Evolutionary conservation across 2,329 filamentous ascomycete species (phyloP), one percentile per base, ranked within the genome.

Genomic region (Hymenoscyphus occultus): DNA sequence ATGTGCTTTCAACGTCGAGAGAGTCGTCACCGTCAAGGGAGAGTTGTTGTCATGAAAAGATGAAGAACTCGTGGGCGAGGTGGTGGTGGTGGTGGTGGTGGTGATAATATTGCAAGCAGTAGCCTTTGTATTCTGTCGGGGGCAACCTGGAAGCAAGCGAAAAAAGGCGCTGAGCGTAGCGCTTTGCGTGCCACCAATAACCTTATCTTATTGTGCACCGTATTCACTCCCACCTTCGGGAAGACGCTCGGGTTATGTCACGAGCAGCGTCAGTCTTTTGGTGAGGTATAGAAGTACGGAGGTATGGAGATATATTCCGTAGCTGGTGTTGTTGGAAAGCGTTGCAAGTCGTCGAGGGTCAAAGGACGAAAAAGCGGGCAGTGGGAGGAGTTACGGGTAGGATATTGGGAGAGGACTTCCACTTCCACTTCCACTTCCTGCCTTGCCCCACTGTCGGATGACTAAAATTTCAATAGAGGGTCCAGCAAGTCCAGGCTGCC

Each of bases 391-490:
- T 35, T 35, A n/a, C 13, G 13, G 13, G 19, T 9, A 9, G 40
- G 40, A 42, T 16, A 45, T 7, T n/a, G 19, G 28, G 57, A 19
- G 19, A 31, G 22, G 57, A n/a, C 16, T 13, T 39, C 57, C 31
- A n/a, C 16, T 13, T 39, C 57, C 31, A n/a, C 16, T 13, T 39
- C 57, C 31, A n/a, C 16, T 13, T 39, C 57, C 31, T 22, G 39
- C 9, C 16, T 10, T 59, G 57, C 39, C 57, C 57, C 57, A 42
- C 57, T 39, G 19, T 40, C 57, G 39, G 57, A 14, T 59, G 57
- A 59, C 57, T 59, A 59, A 59, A 59, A 14, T 5, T 40, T 16
- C n/a, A 3, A 22, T 2, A 51, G 45, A 51, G 45, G 42, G 42
- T 7, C 42, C 7, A 51, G 45, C 19, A n/a, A 16, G 42, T 7